phyloP scores from a whole-genome alignment of 192 early-diverging fungal species.

The Coemansia furcata region DNA sequence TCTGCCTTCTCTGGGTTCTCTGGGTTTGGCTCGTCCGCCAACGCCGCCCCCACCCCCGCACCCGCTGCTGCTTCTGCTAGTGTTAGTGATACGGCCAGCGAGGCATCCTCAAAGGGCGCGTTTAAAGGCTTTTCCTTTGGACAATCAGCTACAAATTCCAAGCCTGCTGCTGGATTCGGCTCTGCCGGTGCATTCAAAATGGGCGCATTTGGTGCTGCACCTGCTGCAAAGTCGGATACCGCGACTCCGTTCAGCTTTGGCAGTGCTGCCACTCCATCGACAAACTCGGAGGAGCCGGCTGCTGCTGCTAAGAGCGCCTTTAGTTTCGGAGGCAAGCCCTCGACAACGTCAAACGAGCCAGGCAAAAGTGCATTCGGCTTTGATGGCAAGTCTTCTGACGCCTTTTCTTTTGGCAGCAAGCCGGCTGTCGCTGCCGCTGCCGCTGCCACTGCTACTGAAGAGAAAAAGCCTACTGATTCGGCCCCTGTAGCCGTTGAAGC shows the following conservation, averaged over 20 bases:
- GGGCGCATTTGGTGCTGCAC: background rate
- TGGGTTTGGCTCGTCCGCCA: constrained; percentile 22
- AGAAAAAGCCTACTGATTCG: constrained; percentile 1
- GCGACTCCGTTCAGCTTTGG: constrained; percentile 24
- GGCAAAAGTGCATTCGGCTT: background rate
- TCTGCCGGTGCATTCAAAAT: background rate
- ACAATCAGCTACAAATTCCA: constrained; percentile 9
- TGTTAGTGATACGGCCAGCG: background rate
- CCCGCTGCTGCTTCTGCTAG: background rate
- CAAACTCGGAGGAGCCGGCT: background rate
- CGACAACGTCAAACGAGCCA: background rate
- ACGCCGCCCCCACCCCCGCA: background rate
- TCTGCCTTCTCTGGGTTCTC: constrained; percentile 27
- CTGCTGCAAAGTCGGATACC: background rate
- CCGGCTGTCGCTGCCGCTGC: background rate
- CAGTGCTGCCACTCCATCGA: background rate
- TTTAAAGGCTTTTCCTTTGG: constrained; percentile 48
- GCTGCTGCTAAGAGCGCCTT: background rate
- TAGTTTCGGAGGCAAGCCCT: background rate
- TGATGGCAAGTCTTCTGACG: background rate
- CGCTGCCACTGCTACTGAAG: background rate
- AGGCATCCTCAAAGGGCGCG: constrained; percentile 9
- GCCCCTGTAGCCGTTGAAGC: background rate
- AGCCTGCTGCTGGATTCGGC: constrained; percentile 12
- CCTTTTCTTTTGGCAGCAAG: constrained; percentile 10